Percentiles rank a stretch among this genome's conserved stretches.
These are phyloP conservation scores for Candida glucosophila DNA, from an alignment of 1,139 yeast genomes.

Conservation along the genomic window DNA sequence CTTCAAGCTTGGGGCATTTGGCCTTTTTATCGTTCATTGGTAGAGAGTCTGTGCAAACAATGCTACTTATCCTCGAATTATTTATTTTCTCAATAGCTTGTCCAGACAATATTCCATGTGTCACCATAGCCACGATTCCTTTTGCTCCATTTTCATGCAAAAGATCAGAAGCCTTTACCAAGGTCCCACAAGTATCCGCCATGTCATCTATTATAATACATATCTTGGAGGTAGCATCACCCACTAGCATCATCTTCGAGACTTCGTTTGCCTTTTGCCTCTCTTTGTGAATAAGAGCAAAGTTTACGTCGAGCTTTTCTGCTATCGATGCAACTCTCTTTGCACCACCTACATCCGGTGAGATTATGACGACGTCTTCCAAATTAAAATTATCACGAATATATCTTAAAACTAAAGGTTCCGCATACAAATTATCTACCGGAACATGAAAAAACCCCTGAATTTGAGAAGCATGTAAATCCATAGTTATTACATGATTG, in stretches of 20 bases:
- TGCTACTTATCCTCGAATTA: slow-evolving; percentile 64
- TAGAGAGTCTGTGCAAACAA: slow-evolving; percentile 91
- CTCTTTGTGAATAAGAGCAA: slow-evolving; percentile 95
- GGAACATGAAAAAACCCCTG: slow-evolving; percentile 97
- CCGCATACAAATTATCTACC: slow-evolving; percentile 92
- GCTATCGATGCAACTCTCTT: slow-evolving; percentile 96
- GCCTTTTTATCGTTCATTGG: slow-evolving; percentile 76
- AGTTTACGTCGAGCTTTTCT: slow-evolving; percentile 83
- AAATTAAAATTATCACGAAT: slow-evolving; percentile 63
- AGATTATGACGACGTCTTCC: slow-evolving; percentile 72
- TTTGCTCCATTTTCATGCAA: slow-evolving; percentile 73
- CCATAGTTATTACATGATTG: slow-evolving; percentile 96
- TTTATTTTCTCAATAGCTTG: slow-evolving; percentile 81
- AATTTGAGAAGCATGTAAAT: slow-evolving; percentile 92
- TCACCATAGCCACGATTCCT: slow-evolving; percentile 86
- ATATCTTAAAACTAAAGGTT: slow-evolving; percentile 86
- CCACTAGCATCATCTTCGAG: slow-evolving; percentile 90
- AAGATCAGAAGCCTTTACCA: slow-evolving; percentile 92
- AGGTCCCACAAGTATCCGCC: slow-evolving; percentile 98
- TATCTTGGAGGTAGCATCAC: slow-evolving; percentile 82
- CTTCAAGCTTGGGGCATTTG: slow-evolving; percentile 67
- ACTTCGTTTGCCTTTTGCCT: slow-evolving; percentile 94
- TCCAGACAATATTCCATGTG: slow-evolving; percentile 90
- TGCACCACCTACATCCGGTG: slow-evolving; percentile 99
- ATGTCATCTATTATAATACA: slow-evolving; percentile 93